Base-by-base conservation (phyloP, 352 stramenopile species). In the Pythium aphanidermatum region DNA sequence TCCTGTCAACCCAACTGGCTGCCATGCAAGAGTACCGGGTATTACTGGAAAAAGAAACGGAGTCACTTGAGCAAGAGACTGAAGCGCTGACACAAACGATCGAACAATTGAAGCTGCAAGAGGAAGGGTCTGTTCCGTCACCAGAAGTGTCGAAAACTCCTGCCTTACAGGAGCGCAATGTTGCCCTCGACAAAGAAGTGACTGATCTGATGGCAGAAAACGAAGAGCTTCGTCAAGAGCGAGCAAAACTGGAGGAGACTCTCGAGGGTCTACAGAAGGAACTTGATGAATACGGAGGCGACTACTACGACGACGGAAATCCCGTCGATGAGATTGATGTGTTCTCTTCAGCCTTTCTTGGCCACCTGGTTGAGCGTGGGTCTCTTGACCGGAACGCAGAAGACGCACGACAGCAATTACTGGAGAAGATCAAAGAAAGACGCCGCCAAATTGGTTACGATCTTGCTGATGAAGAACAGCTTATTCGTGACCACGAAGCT, bases 141-240 rank as follows among this genome's bases (percentile, higher is more conserved):
- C 58, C 67, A 14, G 80, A 92, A 47, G 70, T 86, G 14, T 32
- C 63, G 27, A 74, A 76, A 28, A 78, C 74, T 3, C 61, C 63
- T 26, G 72, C 86, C 31, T 33, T 92, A 24, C 65, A 53, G 19
- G 60, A 65, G 21, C 63, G 70, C 32, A 82, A 80, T 32, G 60
- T 41, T 1, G 68, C 68, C 5, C 60, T 92, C 1, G 75, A 84
- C 42, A 80, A 86, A 17, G 77, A 92, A 42, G 81, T 92, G 9
- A 66, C 46, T 1, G 76, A 88, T 5, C 67, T 87, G 33, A 77
- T 86, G 21, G 61, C 67, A 5, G 77, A 89, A 44, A 90, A 92
- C 26, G 74, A 86, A 32, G 55, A 74, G 24, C 50, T 92, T 14
- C 72, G 75, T 9, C 43, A 70, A 36, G 53, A 68, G 32, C 64